Conservation (phyloP, 2,329 filamentous ascomycete genomes). For the Ophiostoma sp. region DNA sequence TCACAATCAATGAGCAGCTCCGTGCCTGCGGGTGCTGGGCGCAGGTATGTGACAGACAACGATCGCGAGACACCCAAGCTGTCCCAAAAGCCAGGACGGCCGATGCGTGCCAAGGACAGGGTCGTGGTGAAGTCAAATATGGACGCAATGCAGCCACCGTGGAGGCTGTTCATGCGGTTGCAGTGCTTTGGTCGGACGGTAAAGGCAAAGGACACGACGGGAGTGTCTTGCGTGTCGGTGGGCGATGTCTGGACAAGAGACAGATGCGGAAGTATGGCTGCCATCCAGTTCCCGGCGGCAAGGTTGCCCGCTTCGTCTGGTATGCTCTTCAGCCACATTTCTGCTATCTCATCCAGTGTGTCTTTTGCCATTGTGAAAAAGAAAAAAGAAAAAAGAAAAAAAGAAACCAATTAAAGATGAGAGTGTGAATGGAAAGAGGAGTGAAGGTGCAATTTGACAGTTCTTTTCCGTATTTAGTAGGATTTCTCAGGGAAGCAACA, state of each 20-base stretch:
- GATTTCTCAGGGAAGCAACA: not conserved
- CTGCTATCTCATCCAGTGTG: not conserved
- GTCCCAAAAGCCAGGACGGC: not conserved
- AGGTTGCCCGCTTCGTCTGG: not conserved
- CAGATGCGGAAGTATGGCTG: not conserved
- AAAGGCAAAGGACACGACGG: not conserved
- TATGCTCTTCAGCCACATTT: not conserved
- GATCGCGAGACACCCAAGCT: not conserved
- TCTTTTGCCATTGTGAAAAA: not conserved
- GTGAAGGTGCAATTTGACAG: not conserved
- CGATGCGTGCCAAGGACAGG: not conserved
- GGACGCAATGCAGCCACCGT: not conserved
- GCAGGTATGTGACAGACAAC: constrained; percentile 3
- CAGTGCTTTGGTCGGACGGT: not conserved
- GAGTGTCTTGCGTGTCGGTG: not conserved
- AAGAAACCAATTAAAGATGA: not conserved
- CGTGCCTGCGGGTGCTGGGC: not conserved
- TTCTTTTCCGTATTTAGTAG: not conserved
- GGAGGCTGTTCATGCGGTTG: constrained; percentile 3
- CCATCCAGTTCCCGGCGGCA: not conserved
- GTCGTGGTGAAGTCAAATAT: constrained; percentile 4
- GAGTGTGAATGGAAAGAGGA: no score
- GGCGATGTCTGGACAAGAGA: not conserved
- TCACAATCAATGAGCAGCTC: not conserved
- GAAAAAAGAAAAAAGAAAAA: no score